phyloP scores from a whole-genome alignment of 768 basidiomycete species.

The Megacollybia marginata region DNA sequence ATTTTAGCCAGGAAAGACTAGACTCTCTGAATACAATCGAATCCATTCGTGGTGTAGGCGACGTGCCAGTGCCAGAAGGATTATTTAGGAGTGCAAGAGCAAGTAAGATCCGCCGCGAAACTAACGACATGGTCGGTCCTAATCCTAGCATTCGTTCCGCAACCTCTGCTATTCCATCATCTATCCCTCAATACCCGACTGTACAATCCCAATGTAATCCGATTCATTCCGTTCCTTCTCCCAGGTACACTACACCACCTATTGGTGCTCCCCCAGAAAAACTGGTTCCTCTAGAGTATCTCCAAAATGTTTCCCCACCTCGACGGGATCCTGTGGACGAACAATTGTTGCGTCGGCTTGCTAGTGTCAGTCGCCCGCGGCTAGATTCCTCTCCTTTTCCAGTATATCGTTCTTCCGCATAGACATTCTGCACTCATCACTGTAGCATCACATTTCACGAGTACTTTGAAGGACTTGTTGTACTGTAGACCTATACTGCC shows the following conservation, averaged over 20 bases:
- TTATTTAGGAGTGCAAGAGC: conserved; percentile 75
- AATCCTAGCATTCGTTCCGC: conserved; percentile 13
- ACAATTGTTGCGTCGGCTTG: conserved; percentile 51
- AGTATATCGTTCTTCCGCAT: neutral
- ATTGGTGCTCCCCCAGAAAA: conserved; percentile 16
- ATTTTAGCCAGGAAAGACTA: conserved; percentile 74
- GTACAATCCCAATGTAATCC: conserved; percentile 30
- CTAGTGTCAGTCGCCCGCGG: neutral
- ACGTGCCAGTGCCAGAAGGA: conserved; percentile 63
- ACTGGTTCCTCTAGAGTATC: conserved; percentile 59
- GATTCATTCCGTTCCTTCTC: conserved; percentile 31
- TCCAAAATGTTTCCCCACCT: conserved; percentile 46
- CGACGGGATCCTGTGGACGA: conserved; percentile 60
- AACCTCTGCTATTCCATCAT: conserved; percentile 14
- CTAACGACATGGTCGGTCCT: conserved; percentile 25
- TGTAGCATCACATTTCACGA: too few species aligned
- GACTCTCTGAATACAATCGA: conserved; percentile 69
- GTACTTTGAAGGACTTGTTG: too few species aligned
- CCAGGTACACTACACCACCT: conserved; percentile 14
- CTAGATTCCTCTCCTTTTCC: neutral
- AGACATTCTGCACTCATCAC: too few species aligned
- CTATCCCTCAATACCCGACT: conserved; percentile 20
- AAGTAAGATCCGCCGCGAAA: conserved; percentile 49
- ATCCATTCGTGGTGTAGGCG: conserved; percentile 57
- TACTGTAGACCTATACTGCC: too few species aligned